A percentile compares a stretch with the other conserved stretches of the same genome.
Evolutionary conservation across 2,329 filamentous ascomycete genomes (phyloP).

Genomic region (Capronia epimyces): DNA sequence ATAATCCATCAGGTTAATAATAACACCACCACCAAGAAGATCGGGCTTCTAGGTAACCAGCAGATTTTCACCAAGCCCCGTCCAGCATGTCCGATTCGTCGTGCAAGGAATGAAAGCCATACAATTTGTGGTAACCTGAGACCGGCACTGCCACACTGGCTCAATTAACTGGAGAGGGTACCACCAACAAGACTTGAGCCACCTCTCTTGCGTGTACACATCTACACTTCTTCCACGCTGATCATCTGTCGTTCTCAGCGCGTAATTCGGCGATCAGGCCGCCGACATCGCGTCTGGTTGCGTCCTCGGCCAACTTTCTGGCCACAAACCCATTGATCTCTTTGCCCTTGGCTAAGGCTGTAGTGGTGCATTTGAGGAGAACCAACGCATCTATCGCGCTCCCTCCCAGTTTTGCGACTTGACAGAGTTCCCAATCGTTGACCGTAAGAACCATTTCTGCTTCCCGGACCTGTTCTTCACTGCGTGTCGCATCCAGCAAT

Average conservation of each 20-base stretch:
- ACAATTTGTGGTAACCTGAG: not conserved
- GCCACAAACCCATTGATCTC: conserved; percentile 71
- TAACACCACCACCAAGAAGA: too few relatives aligned
- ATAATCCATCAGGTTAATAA: too few relatives aligned
- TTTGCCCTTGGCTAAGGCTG: conserved; percentile 73
- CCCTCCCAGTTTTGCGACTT: conserved; percentile 86
- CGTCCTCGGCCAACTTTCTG: conserved; percentile 67
- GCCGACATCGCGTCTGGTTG: conserved; percentile 69
- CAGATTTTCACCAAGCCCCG: too few relatives aligned
- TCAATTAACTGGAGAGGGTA: not conserved
- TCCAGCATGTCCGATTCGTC: too few relatives aligned
- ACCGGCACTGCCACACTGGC: conserved; percentile 3
- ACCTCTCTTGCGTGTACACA: not conserved
- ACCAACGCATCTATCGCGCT: conserved; percentile 71
- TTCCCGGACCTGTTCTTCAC: conserved; percentile 52
- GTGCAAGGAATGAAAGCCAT: not conserved
- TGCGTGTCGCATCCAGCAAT: conserved; percentile 43
- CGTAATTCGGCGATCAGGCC: conserved; percentile 75
- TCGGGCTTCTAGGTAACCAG: too few relatives aligned
- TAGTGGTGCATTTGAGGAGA: conserved; percentile 68
- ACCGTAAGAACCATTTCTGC: conserved; percentile 73
- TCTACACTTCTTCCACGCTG: not conserved
- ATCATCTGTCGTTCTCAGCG: conserved; percentile 74
- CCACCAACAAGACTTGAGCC: not conserved
- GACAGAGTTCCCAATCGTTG: conserved; percentile 88